Evolutionary conservation across 108 stramenopile species (phyloP).

Genomic region (Seminavis robusta): DNA sequence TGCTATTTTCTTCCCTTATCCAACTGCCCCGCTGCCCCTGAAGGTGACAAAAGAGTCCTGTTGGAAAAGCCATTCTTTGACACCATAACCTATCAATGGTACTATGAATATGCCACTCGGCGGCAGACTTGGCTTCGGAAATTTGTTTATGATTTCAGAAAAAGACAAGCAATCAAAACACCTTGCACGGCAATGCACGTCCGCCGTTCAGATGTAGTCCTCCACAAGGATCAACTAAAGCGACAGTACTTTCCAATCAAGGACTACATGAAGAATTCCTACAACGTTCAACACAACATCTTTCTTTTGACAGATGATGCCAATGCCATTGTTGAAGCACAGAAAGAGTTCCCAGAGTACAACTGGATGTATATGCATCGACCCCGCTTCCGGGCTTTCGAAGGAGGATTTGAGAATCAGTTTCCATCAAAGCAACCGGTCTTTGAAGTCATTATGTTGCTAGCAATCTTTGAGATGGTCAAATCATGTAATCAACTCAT

Average conservation of each 20-base stretch:
- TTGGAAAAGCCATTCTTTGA: too few relatives aligned
- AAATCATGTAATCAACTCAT: slow-evolving; percentile 7
- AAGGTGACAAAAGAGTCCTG: too few relatives aligned
- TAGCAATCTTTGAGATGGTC: slow-evolving; percentile 8
- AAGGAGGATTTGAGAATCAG: slow-evolving; percentile 27
- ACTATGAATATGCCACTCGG: slow-evolving; percentile 13
- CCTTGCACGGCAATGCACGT: slow-evolving; percentile 19
- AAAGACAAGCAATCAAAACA: too few relatives aligned
- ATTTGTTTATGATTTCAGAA: too few relatives aligned
- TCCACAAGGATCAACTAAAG: not conserved
- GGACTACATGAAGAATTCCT: slow-evolving; percentile 1
- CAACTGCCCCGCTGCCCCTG: too few relatives aligned
- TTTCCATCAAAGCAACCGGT: slow-evolving; percentile 7
- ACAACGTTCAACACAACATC: slow-evolving; percentile 10
- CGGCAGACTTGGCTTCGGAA: slow-evolving; percentile 19
- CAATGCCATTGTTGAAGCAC: slow-evolving; percentile 32
- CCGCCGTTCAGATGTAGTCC: slow-evolving; percentile 18
- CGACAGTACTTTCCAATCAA: slow-evolving; percentile 5
- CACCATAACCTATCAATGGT: too few relatives aligned
- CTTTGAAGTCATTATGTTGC: slow-evolving; percentile 9
- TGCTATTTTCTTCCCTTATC: slow-evolving; percentile 4
- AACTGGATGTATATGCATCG: slow-evolving; percentile 29
- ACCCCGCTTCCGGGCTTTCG: slow-evolving; percentile 4
- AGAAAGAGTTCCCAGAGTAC: slow-evolving; percentile 7
- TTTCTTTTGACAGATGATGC: slow-evolving; percentile 30